Evolutionary conservation across 2,329 filamentous ascomycete genomes (phyloP).

Genomic region (Truncatella angustata): DNA sequence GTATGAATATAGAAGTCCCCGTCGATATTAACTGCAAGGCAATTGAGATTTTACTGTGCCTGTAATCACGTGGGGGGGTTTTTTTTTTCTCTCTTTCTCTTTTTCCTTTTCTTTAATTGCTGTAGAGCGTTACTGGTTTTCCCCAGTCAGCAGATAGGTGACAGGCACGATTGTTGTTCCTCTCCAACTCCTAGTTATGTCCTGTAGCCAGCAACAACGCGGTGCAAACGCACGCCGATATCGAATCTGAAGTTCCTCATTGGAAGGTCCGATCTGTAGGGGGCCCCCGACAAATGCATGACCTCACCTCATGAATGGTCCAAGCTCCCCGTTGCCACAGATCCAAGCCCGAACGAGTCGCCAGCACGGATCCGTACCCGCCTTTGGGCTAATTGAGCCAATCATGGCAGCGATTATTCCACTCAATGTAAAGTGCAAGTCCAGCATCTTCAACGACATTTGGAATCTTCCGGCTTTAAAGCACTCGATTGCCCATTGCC

Average conservation of each 20-base stretch:
- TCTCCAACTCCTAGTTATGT: no score
- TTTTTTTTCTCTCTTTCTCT: no score
- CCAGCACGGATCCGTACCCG: no score
- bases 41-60: neutral
- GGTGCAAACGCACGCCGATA: neutral
- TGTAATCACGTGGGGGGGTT: no score
- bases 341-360: neutral
- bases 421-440: constrained; percentile 8
- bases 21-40: neutral
- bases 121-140: no score
- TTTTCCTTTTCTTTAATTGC: no score
- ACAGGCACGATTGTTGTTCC: neutral
- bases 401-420: constrained; percentile 11
- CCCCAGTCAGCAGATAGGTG: no score
- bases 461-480: neutral
- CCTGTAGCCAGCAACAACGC: no score
- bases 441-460: constrained; percentile 1
- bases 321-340: constrained; percentile 8
- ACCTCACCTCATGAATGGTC: constrained; percentile 12
- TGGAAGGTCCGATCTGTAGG: neutral
- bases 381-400: constrained; percentile 10
- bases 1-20: no score
- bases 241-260: constrained; percentile 1
- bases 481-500: constrained; percentile 21
- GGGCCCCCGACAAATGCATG: constrained; percentile 12